Evolutionary conservation across 108 stramenopile genomes (phyloP).

Genomic region (Cyclotella kingstonii): DNA sequence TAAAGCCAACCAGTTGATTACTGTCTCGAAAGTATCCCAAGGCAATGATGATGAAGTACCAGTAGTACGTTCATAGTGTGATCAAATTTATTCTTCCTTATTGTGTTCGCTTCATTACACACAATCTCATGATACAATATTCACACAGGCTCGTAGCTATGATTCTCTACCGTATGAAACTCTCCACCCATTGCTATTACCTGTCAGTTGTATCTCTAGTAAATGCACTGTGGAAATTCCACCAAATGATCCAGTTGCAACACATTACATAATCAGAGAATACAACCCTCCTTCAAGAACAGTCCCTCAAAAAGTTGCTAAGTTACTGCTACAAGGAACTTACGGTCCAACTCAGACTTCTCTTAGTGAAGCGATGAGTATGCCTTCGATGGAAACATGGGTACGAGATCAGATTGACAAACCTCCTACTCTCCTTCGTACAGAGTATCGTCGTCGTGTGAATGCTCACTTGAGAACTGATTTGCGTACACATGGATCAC

Average conservation of each 20-base stretch:
- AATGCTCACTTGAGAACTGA: conserved; percentile 21
- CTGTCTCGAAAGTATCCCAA: conserved; percentile 9
- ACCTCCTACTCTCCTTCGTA: conserved; percentile 13
- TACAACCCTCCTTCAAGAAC: conserved; percentile 5
- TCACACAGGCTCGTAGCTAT: conserved; percentile 12
- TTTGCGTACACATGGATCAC: conserved; percentile 4
- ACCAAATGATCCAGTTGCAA: neutral
- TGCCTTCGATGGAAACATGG: conserved; percentile 12
- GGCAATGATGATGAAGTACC: conserved; percentile 8
- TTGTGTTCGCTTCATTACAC: neutral
- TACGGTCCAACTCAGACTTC: conserved; percentile 22
- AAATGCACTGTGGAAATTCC: conserved; percentile 1
- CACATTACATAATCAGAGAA: conserved; percentile 15
- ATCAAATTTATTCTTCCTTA: no score
- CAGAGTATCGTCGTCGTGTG: conserved; percentile 18
- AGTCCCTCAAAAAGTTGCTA: conserved; percentile 1
- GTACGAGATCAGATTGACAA: conserved; percentile 21
- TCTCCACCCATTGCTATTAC: conserved; percentile 15
- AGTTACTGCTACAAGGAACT: conserved; percentile 20
- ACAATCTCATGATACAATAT: neutral
- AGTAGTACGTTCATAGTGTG: no score
- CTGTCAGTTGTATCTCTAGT: neutral
- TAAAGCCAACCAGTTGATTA: neutral
- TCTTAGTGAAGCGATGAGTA: conserved; percentile 9
- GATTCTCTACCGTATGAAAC: conserved; percentile 18